Evolutionary conservation across 1,139 yeast species (phyloP).

Genomic region (Candida gigantensis): DNA sequence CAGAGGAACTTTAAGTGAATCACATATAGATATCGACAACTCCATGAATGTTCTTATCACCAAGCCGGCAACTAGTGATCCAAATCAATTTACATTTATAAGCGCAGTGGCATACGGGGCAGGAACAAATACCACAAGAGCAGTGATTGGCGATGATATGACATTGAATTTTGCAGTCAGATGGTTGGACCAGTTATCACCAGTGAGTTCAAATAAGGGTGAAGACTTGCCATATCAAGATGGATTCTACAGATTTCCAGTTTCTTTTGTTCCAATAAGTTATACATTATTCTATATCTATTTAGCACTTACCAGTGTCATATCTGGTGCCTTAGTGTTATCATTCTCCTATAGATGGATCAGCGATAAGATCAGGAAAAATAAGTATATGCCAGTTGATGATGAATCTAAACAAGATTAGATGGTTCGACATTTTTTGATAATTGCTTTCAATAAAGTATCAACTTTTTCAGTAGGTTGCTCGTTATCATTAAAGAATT

Average conservation of each 20-base stretch:
- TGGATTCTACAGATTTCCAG: conserved; percentile 46
- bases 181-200: conserved; percentile 49
- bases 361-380: conserved; percentile 20
- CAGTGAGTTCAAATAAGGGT: conserved; percentile 15
- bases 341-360: conserved; percentile 27
- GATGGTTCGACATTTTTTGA: conserved; percentile 34
- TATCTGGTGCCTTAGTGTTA: conserved; percentile 28
- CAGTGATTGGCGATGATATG: conserved; percentile 65
- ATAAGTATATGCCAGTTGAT: conserved; percentile 25
- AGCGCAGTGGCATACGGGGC: conserved; percentile 63
- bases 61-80: conserved; percentile 31
- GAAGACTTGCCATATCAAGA: conserved; percentile 37
- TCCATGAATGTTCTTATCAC: conserved; percentile 56
- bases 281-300: conserved; percentile 23
- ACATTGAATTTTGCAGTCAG: conserved; percentile 59
- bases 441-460: conserved; percentile 39
- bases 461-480: conserved; percentile 2
- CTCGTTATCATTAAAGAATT: conserved; percentile 23
- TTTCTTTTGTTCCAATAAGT: conserved; percentile 29
- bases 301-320: conserved; percentile 24
- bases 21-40: conserved; percentile 70
- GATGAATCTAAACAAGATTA: conserved; percentile 34
- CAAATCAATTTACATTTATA: conserved; percentile 43
- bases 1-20: conserved; percentile 67
- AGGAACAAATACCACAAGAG: conserved; percentile 60